Evolutionary conservation across 2,329 filamentous ascomycete species (phyloP), one percentile per base, ranked within the genome.

Genomic region (Geosmithia morbida): DNA sequence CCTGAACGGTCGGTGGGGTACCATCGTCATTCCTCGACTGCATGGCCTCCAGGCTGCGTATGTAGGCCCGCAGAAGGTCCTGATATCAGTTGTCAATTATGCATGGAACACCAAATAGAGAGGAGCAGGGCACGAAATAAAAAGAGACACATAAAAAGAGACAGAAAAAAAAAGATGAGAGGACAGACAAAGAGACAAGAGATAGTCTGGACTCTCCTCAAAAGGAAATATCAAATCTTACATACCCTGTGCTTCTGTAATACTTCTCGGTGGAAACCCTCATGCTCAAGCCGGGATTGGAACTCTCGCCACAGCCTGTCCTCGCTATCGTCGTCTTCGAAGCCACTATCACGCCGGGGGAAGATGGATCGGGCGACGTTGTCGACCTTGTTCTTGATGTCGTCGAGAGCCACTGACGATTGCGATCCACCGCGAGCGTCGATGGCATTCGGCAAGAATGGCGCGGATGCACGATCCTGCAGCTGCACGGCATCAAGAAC

Each of bases 311-410:
- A 81, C 29, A 78, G 59, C 22, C 70, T 67, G 43, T 76, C 71
- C 19, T 75, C 69, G 33, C 70, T 67, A 46, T 69, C 66, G 16
- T 69, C 66, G 17, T 56, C 50, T 47, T 66, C 55, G 49, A 61
- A 57, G 47, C 60, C 62, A 47, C 60, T 63, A 51, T 64, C 60
- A 43, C 63, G 61, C 46, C 66, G 65, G 11, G 64, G 63, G 46
- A 71, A 72, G 20, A 81, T 64, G 11, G 68, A 66, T 11, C 65
- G 59, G 2, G 78, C 77, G 51, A 81, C 72, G 29, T 61, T 60
- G 53, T 82, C 77, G 30, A 81, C 72, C 54, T 79, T 77, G 56
- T 77, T 71, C 57, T 78, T 74, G 55, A 81, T 78, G 7, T 58
- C 57, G 48, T 80, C 72, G 33, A 79, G 60, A 20, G 67, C 62